Evolutionary conservation across 2,329 filamentous ascomycete species (phyloP).

Genomic region (Parastagonospora avenae): DNA sequence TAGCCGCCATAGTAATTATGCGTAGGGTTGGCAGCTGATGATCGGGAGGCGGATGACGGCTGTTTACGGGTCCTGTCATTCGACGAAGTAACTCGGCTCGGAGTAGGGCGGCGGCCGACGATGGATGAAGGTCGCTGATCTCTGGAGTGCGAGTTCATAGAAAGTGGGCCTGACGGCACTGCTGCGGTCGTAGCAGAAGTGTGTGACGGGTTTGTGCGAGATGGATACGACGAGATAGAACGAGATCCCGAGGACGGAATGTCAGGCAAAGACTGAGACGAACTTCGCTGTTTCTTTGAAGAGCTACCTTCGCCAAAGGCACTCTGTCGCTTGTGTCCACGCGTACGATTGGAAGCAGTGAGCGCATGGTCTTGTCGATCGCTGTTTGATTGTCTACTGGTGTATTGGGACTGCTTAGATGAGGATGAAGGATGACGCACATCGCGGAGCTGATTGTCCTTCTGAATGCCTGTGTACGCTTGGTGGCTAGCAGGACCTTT

Average conservation of each 20-base stretch:
- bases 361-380: too few relatives aligned
- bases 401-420: too few relatives aligned
- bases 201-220: not conserved
- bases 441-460: too few relatives aligned
- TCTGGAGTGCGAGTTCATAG: too few relatives aligned
- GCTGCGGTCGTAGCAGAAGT: too few relatives aligned
- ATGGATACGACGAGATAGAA: not conserved
- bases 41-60: not conserved
- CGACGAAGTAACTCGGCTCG: not conserved
- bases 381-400: too few relatives aligned
- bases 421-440: too few relatives aligned
- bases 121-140: too few relatives aligned
- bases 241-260: not conserved
- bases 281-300: slow-evolving; percentile 14
- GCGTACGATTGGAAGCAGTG: not conserved
- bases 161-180: too few relatives aligned
- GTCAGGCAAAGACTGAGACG: slow-evolving; percentile 1
- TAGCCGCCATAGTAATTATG: slow-evolving; percentile 3
- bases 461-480: not conserved
- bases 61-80: slow-evolving; percentile 2
- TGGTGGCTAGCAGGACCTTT: not conserved
- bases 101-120: too few relatives aligned
- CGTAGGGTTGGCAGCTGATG: not conserved
- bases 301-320: not conserved
- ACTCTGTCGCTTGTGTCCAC: slow-evolving; percentile 16